A percentile compares a stretch with the other conserved stretches of the same genome.
Conservation (phyloP, 495 filamentous ascomycete species). For the Annulohypoxylon stygium region DNA sequence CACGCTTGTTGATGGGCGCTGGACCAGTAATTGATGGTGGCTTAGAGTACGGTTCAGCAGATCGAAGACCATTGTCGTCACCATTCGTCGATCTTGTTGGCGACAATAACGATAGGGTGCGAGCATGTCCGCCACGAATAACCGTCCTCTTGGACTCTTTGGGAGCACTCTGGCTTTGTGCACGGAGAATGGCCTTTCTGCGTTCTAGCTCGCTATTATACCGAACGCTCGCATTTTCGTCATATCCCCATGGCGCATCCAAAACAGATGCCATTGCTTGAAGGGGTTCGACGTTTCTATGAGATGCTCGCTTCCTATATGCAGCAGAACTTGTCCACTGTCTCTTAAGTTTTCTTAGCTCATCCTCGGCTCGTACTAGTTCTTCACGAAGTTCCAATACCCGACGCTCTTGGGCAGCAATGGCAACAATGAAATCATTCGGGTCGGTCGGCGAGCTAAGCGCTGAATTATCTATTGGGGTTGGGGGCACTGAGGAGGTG, state of each 20-base stretch:
- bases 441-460: slow-evolving; percentile 72
- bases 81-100: slow-evolving; percentile 61
- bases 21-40: slow-evolving; percentile 42
- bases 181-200: slow-evolving; percentile 71
- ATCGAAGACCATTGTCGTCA: slow-evolving; percentile 45
- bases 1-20: slow-evolving; percentile 56
- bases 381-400: slow-evolving; percentile 94
- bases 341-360: slow-evolving; percentile 81
- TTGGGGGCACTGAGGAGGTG: slow-evolving; percentile 61
- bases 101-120: slow-evolving; percentile 88
- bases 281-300: slow-evolving; percentile 67
- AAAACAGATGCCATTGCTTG: slow-evolving; percentile 53
- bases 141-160: slow-evolving; percentile 61
- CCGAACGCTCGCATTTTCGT: slow-evolving; percentile 57
- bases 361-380: slow-evolving; percentile 80
- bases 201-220: slow-evolving; percentile 68
- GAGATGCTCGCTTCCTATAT: slow-evolving; percentile 78
- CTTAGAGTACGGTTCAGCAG: slow-evolving; percentile 45
- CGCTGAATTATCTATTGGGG: slow-evolving; percentile 57
- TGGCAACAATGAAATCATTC: slow-evolving; percentile 83
- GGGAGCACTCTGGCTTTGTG: slow-evolving; percentile 65
- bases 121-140: slow-evolving; percentile 71
- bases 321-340: slow-evolving; percentile 85
- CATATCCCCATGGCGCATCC: slow-evolving; percentile 35
- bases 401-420: slow-evolving; percentile 92